phyloP scores from a whole-genome alignment of 176 grass and related monocot genomes.

The Alopecurus myosuroides region DNA sequence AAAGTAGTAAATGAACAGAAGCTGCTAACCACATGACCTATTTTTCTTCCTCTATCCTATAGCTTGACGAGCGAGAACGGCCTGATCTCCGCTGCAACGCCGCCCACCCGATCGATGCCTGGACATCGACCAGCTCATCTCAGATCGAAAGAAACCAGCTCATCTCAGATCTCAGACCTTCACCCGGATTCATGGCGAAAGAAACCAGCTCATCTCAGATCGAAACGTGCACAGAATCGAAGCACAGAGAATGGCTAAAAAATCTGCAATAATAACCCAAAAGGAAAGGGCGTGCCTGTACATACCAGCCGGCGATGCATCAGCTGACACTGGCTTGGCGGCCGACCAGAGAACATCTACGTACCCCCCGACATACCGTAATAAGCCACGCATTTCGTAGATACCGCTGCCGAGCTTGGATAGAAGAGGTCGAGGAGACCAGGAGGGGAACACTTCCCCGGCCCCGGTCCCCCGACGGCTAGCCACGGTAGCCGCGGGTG shows the following conservation, averaged over 20 bases:
- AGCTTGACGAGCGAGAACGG: neutral
- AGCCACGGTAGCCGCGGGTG: neutral
- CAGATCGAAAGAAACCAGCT: neutral
- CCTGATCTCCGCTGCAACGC: too few species aligned
- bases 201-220: neutral
- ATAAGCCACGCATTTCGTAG: neutral
- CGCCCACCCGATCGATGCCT: neutral
- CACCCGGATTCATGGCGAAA: neutral
- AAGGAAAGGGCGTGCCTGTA: neutral
- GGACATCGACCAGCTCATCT: neutral
- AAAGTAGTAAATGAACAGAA: slow-evolving; percentile 16
- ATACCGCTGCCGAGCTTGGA: neutral
- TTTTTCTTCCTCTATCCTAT: slow-evolving; percentile 25
- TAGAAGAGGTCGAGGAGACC: slow-evolving; percentile 33
- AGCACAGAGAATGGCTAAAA: neutral
- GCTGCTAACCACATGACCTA: slow-evolving; percentile 61
- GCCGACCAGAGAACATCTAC: neutral
- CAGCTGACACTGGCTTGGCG: neutral
- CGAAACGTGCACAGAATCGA: neutral
- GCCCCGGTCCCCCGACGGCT: slow-evolving; percentile 18
- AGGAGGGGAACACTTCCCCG: slow-evolving; percentile 14
- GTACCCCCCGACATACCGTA: neutral
- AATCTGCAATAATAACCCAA: neutral
- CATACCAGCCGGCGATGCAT: neutral
- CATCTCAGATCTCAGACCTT: neutral